phyloP scores from a whole-genome alignment of 306 rosid species.

The Leucaena leucocephala region DNA sequence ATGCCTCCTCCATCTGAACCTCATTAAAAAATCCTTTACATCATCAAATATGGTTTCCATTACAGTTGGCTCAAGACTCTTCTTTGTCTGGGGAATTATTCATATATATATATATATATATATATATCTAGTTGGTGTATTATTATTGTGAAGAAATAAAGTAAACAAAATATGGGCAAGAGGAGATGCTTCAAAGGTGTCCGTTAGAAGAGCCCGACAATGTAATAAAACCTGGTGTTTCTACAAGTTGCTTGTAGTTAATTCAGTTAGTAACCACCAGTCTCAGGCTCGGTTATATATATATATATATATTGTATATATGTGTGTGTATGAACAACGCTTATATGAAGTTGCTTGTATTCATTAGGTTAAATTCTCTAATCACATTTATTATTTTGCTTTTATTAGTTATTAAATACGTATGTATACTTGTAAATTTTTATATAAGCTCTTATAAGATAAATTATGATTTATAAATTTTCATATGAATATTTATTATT shows the following conservation, averaged over 20 bases:
- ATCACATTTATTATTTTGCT: no score
- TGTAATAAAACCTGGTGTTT: conserved; percentile 27
- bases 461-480: no score
- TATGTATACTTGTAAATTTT: no score
- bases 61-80: conserved; percentile 46
- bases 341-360: no score
- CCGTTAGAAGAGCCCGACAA: conserved; percentile 35
- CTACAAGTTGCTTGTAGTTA: conserved; percentile 48
- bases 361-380: no score
- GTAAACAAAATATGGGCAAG: conserved; percentile 21
- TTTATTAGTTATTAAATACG: no score
- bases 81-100: conserved; percentile 41
- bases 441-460: no score
- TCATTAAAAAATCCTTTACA: conserved; percentile 29
- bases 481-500: no score
- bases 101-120: not conserved
- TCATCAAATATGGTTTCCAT: conserved; percentile 23
- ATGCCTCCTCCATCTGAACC: conserved; percentile 31
- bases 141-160: conserved; percentile 23
- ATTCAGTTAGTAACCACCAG: conserved; percentile 49
- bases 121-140: conserved; percentile 15
- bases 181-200: conserved; percentile 43
- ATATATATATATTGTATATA: no score
- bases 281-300: not conserved
- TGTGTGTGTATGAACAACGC: no score